Conservation (phyloP, 202 grass and related monocot species). For the Carex arenaria region DNA sequence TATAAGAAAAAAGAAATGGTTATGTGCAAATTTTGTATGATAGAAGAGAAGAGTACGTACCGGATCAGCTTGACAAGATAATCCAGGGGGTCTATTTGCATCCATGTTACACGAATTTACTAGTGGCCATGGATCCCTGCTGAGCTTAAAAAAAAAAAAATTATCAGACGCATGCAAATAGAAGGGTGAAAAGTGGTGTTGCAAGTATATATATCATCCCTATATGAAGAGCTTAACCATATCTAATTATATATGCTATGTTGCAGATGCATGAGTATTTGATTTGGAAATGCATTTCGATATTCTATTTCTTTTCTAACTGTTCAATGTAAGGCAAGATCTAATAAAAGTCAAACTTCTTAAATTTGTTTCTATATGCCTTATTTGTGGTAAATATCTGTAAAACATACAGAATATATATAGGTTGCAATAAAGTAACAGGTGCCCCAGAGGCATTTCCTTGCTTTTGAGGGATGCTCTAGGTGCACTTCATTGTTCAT, state of each 20-base stretch:
- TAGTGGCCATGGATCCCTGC: slow-evolving; percentile 75
- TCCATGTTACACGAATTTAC: slow-evolving; percentile 73
- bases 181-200: slow-evolving; percentile 11
- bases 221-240: background rate
- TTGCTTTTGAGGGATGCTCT: background rate
- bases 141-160: slow-evolving; percentile 15
- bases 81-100: slow-evolving; percentile 40
- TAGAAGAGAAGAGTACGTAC: background rate
- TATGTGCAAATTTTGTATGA: background rate
- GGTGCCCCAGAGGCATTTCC: background rate
- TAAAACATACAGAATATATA: background rate
- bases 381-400: background rate
- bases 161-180: slow-evolving; percentile 4
- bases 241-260: background rate
- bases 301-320: background rate
- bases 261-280: background rate
- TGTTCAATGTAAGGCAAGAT: background rate
- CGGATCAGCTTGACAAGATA: slow-evolving; percentile 67
- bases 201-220: background rate
- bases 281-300: background rate
- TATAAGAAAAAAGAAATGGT: background rate
- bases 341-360: background rate
- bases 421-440: background rate
- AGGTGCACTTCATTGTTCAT: background rate
- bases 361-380: background rate